These are phyloP conservation scores for Salix dunnii DNA, from an alignment of 345 rosid genomes.

Conservation along the genomic window DNA sequence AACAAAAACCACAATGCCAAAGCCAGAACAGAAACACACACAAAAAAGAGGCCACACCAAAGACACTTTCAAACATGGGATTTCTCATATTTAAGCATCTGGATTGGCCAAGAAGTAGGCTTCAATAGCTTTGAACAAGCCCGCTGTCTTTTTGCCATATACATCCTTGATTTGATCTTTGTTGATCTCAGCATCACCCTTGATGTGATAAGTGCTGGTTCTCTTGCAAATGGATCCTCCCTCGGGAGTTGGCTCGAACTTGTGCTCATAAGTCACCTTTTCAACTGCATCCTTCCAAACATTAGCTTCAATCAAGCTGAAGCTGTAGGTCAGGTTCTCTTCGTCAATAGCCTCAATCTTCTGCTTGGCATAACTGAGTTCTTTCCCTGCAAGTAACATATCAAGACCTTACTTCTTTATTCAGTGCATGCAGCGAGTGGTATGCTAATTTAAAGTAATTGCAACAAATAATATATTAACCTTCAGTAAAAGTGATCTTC, in stretches of 20 bases:
- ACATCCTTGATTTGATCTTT: background rate
- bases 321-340: too few species aligned
- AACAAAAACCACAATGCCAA: too few species aligned
- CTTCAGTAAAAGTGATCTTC: background rate
- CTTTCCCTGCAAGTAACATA: background rate
- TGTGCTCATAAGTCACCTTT: background rate
- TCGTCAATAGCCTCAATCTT: too few species aligned
- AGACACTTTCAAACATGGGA: too few species aligned
- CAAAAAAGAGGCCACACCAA: too few species aligned
- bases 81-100: background rate
- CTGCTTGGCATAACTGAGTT: background rate
- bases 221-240: conserved; percentile 5
- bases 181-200: background rate
- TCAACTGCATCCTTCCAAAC: background rate
- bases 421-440: too few species aligned
- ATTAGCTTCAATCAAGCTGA: too few species aligned
- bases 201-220: background rate
- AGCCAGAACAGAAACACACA: too few species aligned
- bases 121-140: background rate
- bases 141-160: background rate
- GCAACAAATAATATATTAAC: background rate
- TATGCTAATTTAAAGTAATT: too few species aligned
- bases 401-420: background rate
- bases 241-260: background rate
- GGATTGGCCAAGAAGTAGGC: background rate